Base-by-base conservation (phyloP, 225 moss, liverwort and hornwort genomes). In the Polytrichum commune region DNA sequence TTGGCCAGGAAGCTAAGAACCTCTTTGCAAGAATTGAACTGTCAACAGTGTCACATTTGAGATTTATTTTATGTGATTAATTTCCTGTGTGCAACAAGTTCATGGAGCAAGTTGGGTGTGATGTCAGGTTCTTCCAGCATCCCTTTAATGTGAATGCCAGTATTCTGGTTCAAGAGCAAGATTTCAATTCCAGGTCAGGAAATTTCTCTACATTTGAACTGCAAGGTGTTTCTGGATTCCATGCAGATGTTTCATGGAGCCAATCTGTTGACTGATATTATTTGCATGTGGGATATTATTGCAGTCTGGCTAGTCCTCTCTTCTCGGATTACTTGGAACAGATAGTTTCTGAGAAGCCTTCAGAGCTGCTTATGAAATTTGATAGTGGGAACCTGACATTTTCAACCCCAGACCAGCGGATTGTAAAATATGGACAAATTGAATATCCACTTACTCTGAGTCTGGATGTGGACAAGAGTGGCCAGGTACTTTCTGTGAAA, bases 101-200 rank as follows among this genome's bases (percentile, higher is more conserved):
- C 13, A 18, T 62, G 24, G 26, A 26, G 5, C 19, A 66, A 38
- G 6, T 20, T 66, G 69, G 69, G 58, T 29, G 13, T 70, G 38
- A 7, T 32, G 69, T 27, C 29, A 73, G 73, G 73, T 80, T 88
- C 66, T 77, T 88, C 64, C 80, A 85, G 55, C 79, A 88, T 20
- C 82, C 88, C 54, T 88, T 88, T 66, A 65, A 46, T 9, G 78
- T 85, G 27, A 66, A 80, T 73, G 82, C 84, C 16, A 70, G 73
- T 29, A 74, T 88, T 71, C 77, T 82, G 27, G 80, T 88, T 58
- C 77, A 29, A 66, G 88, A 88, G 68, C 77, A 75, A 77, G 88
- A 88, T 65, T 78, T 88, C 0, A 82, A 74, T 70, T 75, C 84
- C 73, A 88, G 88, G 88, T 88, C 26, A 24, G 38, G 29, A 5